Evolutionary conservation across 257 asterid species (phyloP).

Genomic region (Solanum pinnatisectum): DNA sequence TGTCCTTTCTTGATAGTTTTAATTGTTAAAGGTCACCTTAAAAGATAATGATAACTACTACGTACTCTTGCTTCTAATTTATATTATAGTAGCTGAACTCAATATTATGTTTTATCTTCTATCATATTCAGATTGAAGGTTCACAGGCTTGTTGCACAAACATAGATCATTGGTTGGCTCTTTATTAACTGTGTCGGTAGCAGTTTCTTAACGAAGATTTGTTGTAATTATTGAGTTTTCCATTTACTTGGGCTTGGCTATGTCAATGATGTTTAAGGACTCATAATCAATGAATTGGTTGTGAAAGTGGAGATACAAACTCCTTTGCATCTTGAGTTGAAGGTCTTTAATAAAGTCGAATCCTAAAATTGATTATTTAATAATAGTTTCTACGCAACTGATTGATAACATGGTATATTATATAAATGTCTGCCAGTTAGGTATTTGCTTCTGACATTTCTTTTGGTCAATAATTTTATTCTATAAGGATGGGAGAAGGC

Average conservation of each 20-base stretch:
- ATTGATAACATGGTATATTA: background rate
- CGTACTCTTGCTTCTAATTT: background rate
- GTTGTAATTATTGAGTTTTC: background rate
- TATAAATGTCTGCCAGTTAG: background rate
- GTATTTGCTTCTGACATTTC: background rate
- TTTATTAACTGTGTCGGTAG: background rate
- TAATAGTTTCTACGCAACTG: background rate
- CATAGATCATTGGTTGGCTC: background rate
- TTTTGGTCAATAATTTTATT: slow-evolving; percentile 1
- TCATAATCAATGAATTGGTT: background rate
- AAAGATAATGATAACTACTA: background rate
- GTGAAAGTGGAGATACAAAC: background rate
- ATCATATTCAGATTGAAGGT: background rate
- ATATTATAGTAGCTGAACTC: background rate
- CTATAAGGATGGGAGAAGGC: slow-evolving; percentile 92
- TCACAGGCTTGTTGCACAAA: background rate
- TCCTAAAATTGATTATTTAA: background rate
- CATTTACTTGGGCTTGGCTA: background rate
- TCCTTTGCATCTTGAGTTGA: background rate
- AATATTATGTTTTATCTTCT: background rate
- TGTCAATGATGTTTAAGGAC: background rate
- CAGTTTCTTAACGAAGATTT: background rate
- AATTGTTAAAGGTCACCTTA: background rate
- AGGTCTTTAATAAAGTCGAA: background rate
- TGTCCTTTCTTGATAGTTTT: background rate